Conservation (phyloP, 108 stramenopile genomes). For the Skeletonema grethae region DNA sequence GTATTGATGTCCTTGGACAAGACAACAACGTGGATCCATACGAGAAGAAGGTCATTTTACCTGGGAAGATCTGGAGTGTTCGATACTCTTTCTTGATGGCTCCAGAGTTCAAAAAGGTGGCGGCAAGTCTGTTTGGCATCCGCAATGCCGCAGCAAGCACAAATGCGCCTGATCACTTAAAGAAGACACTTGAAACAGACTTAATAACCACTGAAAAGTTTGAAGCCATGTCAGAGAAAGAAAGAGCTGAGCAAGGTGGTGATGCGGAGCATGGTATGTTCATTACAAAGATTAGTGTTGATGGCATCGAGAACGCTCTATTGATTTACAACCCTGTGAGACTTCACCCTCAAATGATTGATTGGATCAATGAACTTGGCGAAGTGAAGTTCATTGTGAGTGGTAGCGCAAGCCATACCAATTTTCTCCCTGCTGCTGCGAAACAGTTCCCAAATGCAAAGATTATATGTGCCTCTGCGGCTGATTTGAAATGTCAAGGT, state of each 20-base stretch:
- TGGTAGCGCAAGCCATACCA: conserved; percentile 30
- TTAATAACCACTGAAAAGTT: conserved; percentile 8
- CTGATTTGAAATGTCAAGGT: conserved; percentile 29
- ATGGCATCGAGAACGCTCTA: conserved; percentile 6
- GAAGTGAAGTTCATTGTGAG: conserved; percentile 31
- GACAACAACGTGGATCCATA: conserved; percentile 14
- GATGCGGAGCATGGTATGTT: conserved; percentile 33
- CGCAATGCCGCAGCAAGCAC: not conserved
- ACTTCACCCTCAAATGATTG: conserved; percentile 32
- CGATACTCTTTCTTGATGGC: conserved; percentile 10
- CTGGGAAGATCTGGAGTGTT: conserved; percentile 37
- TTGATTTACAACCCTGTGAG: conserved; percentile 31
- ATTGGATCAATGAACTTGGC: conserved; percentile 29
- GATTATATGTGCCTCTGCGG: conserved; percentile 31
- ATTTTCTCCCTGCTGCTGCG: conserved; percentile 16
- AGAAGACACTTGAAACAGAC: conserved; percentile 12
- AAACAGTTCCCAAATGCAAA: conserved; percentile 28
- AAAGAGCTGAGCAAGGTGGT: conserved; percentile 24
- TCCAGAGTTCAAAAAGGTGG: conserved; percentile 20
- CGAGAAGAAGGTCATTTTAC: conserved; percentile 21
- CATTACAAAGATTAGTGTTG: conserved; percentile 14
- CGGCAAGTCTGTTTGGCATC: conserved; percentile 4
- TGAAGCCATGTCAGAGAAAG: conserved; percentile 23
- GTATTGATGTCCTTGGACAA: conserved; percentile 28
- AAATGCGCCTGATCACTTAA: conserved; percentile 24